Base-by-base conservation (phyloP, 2,329 filamentous ascomycete genomes). In the Trichothecium sympodiale region DNA sequence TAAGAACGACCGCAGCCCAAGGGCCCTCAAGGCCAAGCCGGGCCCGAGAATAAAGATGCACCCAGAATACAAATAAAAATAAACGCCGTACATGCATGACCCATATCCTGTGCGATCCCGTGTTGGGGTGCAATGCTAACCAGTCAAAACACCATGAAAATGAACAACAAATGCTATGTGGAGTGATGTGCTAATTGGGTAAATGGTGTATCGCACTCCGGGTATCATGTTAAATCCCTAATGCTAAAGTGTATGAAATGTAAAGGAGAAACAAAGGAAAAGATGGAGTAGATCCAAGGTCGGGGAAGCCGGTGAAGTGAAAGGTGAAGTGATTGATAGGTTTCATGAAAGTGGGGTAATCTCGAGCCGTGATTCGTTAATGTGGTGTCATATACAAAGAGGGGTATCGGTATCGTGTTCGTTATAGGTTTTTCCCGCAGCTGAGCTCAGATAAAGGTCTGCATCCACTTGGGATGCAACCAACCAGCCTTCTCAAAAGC, bases 401-500 rank as follows among this genome's bases (percentile, higher is more conserved):
- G 16, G 17, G 15, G n/a, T n/a, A n/a, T n/a, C n/a, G n/a, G 23
- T 10, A 31, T 25, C 34, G 20, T 17, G 40, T 35, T 16, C 37
- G 31, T 29, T 29, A 18, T 28, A 36, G 30, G 35, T 33, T 39
- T 31, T 29, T 33, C 33, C 8, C 17, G 33, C 28, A 37, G 28
- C 32, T 33, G 34, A 8, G 20, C 23, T 54, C 48, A 60, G 16
- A 60, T 23, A 40, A 52, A 60, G 10, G 41, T 41, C 13, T 43
- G 48, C 42, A 73, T 59, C 61, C 64, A 69, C 4, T 54, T 45
- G 13, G 62, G 53, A 5, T 82, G 68, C 43, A 94, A 77, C 85
- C 87, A 94, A 46, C 82, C 83, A 27, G 91, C 83, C 48, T 78
- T 80, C 34, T 94, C 83, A 53, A 85, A 96, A 5, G 86, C 86